Percentiles rank a stretch among this genome's conserved stretches.
phyloP scores from a whole-genome alignment of 345 rosid species.

The Eucalyptus cladocalyx region DNA sequence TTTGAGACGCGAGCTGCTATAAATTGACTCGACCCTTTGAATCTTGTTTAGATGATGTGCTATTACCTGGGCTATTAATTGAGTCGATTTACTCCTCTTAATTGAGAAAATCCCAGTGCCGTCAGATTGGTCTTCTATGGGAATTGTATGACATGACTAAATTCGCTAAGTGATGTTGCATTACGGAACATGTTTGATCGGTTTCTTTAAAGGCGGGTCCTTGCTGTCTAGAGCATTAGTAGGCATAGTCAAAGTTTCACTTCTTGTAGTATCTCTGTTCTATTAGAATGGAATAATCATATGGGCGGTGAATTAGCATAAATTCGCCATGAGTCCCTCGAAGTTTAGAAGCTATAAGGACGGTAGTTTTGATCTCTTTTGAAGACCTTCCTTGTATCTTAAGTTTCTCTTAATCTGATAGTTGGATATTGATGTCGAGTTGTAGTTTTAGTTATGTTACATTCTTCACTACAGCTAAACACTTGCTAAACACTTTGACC shows the following conservation, averaged over 20 bases:
- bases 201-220: background rate
- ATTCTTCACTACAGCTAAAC: background rate
- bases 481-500: background rate
- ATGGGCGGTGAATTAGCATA: background rate
- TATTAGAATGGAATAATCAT: background rate
- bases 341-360: background rate
- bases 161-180: background rate
- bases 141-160: background rate
- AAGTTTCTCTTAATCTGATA: background rate
- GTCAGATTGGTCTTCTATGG: background rate
- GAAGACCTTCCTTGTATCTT: background rate
- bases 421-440: background rate
- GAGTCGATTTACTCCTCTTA: background rate
- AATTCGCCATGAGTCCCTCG: background rate
- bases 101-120: background rate
- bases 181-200: background rate
- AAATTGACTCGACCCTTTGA: background rate
- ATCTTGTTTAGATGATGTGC: background rate
- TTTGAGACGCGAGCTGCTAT: background rate
- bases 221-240: background rate
- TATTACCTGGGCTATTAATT: background rate
- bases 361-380: background rate
- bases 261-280: background rate
- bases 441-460: background rate
- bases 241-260: background rate